Base-by-base conservation (phyloP, 1,284 basidiomycete genomes). In the Mycena sp. region DNA sequence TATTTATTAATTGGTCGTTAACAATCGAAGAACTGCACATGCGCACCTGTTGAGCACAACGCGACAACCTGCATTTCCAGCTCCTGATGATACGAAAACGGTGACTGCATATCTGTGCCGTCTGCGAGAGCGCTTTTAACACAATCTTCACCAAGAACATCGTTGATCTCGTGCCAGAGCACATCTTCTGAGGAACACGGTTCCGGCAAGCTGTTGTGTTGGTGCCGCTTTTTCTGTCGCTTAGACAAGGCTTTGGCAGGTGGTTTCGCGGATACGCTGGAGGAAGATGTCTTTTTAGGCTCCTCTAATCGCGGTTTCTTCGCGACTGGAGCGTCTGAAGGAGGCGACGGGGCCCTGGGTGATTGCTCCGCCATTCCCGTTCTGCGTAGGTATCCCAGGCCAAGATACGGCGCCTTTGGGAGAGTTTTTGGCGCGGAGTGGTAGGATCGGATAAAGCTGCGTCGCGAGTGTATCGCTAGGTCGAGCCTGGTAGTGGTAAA, bases 161-260 rank as follows among this genome's bases (percentile, higher is more conserved):
- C 83, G 30, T 85, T 74, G 25, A 94, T 84, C 67, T 97, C 94
- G 49, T 82, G 85, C 76, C 85, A 88, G 35, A 93, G 79, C 2
- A 95, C 90, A 71, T 96, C 93, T 45, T 91, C 92, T 2, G 84
- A 67, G 2, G 92, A 89, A 70, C 85, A 92, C 1, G 84, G 79
- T 63, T 93, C 92, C 1, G 89, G 87, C 5, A 83, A 67, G 3
- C 70, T 67, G 40, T 64, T 55, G 17, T 71, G 32, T 63, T 72
- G 45, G 2, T 45, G 19, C 11, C n/a, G 4, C n/a, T n/a, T n/a
- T n/a, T n/a, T n/a, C n/a, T n/a, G n/a, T n/a, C n/a, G n/a, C n/a
- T n/a, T n/a, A n/a, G 50, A 38, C 17, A 37, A n/a, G 11, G 30
- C 23, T n/a, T n/a, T n/a, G n/a, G n/a, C n/a, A n/a, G 29, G 4